These are phyloP conservation scores for Hericium rajendrae DNA, from an alignment of 768 basidiomycete genomes.

Conservation along the genomic window DNA sequence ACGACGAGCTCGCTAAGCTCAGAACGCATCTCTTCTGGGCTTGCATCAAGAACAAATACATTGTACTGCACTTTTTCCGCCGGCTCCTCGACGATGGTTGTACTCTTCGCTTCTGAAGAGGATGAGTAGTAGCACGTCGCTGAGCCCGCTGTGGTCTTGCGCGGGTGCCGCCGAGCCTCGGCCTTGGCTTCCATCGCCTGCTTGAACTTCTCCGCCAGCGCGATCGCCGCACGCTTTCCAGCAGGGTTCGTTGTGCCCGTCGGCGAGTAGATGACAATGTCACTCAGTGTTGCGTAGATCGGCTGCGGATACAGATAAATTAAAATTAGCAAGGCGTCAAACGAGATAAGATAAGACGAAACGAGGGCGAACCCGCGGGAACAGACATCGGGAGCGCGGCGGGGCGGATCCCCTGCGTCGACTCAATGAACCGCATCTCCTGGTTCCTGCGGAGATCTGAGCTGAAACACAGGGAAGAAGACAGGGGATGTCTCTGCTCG, in stretches of 20 bases:
- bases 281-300: constrained; percentile 81
- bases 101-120: too few species aligned
- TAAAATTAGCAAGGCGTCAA: not conserved
- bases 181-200: constrained; percentile 52
- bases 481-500: too few species aligned
- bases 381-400: too few species aligned
- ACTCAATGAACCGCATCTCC: too few species aligned
- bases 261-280: constrained; percentile 83
- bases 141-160: not conserved
- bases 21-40: constrained; percentile 32
- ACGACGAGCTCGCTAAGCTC: constrained; percentile 44
- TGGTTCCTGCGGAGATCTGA: too few species aligned
- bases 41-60: constrained; percentile 66
- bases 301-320: constrained; percentile 33
- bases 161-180: constrained; percentile 26
- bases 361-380: too few species aligned
- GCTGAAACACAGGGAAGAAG: too few species aligned
- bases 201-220: constrained; percentile 57
- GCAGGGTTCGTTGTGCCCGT: constrained; percentile 36
- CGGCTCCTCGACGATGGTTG: constrained; percentile 4
- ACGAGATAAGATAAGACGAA: too few species aligned
- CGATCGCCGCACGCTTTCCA: constrained; percentile 33
- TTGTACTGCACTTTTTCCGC: constrained; percentile 48
- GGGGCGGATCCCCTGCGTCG: too few species aligned
- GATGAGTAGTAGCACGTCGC: not conserved